These are phyloP conservation scores for Penicillium concentricum DNA, from an alignment of 2,329 filamentous ascomycete genomes.

Conservation along the genomic window DNA sequence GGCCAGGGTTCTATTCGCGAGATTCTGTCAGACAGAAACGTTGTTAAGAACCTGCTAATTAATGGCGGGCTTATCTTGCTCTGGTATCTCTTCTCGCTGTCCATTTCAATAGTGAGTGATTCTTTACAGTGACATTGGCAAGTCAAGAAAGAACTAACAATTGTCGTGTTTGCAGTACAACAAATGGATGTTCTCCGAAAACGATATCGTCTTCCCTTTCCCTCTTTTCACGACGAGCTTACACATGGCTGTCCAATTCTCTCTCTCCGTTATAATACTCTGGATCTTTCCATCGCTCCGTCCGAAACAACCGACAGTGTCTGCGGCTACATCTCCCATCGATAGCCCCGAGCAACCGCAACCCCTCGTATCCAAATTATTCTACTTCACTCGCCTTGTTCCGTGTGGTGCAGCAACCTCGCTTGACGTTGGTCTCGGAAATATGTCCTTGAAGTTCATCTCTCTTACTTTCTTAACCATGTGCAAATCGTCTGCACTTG, in stretches of 20 bases:
- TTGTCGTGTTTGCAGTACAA: slow-evolving; percentile 68
- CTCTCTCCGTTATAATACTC: slow-evolving; percentile 72
- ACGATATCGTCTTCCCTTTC: slow-evolving; percentile 84
- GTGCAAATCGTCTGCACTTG: slow-evolving; percentile 96
- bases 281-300: slow-evolving; percentile 80
- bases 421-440: slow-evolving; percentile 92
- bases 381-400: slow-evolving; percentile 87
- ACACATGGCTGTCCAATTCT: slow-evolving; percentile 95
- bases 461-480: slow-evolving; percentile 98
- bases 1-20: slow-evolving; percentile 65
- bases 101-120: slow-evolving; percentile 77
- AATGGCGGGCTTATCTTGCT: slow-evolving; percentile 80
- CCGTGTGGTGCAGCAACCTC: slow-evolving; percentile 92
- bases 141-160: slow-evolving; percentile 11
- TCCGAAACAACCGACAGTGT: slow-evolving; percentile 51
- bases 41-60: slow-evolving; percentile 66
- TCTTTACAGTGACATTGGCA: no score
- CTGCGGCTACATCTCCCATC: slow-evolving; percentile 34
- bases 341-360: slow-evolving; percentile 52
- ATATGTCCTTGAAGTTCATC: slow-evolving; percentile 94
- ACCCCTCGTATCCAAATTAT: slow-evolving; percentile 77
- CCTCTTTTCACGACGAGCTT: slow-evolving; percentile 92
- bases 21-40: slow-evolving; percentile 67
- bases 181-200: slow-evolving; percentile 97
- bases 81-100: slow-evolving; percentile 91